Conservation (phyloP, 805 yeast species). For the Barnettozyma populi region DNA sequence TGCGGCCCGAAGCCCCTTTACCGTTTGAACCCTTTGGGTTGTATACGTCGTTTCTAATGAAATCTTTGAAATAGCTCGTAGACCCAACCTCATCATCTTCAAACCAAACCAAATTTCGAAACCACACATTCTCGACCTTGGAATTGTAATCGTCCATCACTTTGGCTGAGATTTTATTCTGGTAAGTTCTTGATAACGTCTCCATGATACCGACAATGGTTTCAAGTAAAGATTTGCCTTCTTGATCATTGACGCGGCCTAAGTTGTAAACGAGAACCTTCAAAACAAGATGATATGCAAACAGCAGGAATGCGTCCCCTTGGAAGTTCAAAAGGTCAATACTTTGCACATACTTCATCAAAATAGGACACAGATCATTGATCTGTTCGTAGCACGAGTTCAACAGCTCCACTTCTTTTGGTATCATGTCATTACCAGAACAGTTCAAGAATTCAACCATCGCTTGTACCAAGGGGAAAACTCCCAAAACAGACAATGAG, state of each 20-base stretch:
- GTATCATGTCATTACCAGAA: background rate
- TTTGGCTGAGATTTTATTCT: background rate
- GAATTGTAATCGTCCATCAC: background rate
- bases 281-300: background rate
- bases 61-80: conserved; percentile 1
- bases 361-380: background rate
- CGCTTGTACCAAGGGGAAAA: background rate
- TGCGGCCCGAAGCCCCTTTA: too few relatives aligned
- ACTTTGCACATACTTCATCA: background rate
- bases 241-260: background rate
- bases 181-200: background rate
- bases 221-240: background rate
- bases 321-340: background rate
- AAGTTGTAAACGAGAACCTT: background rate
- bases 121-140: background rate
- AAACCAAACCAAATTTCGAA: background rate
- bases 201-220: background rate
- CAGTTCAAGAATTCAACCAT: background rate
- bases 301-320: background rate
- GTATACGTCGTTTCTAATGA: background rate
- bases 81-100: background rate
- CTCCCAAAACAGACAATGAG: background rate
- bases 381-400: background rate
- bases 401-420: background rate
- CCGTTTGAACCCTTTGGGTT: background rate